Percentiles rank a stretch among this genome's conserved stretches.
These are phyloP conservation scores for Coriaria nepalensis DNA, from an alignment of 306 rosid genomes.

Conservation along the genomic window DNA sequence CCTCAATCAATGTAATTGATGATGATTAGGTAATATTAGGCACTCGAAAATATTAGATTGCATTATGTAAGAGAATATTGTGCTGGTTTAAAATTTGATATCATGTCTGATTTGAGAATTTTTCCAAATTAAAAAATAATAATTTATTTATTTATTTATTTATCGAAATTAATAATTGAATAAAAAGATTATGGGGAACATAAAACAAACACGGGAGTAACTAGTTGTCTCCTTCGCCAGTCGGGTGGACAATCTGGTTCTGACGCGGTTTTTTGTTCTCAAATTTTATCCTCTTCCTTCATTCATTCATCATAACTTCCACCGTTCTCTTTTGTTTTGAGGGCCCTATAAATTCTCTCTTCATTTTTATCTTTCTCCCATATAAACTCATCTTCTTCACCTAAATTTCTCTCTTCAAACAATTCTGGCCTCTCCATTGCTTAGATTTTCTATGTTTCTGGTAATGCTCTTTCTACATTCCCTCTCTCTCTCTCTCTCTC, in stretches of 20 bases:
- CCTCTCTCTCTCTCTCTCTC: conserved; percentile 3
- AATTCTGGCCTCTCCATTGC: neutral
- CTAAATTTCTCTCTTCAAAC: neutral
- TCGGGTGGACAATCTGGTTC: conserved; percentile 12
- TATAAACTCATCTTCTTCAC: neutral
- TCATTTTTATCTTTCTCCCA: neutral
- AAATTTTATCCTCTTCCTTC: conserved; percentile 22
- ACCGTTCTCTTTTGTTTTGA: neutral
- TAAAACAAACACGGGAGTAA: neutral
- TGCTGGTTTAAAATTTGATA: too few species aligned
- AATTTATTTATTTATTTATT: neutral
- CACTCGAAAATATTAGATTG: too few species aligned
- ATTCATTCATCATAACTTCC: conserved; percentile 4
- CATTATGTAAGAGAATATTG: too few species aligned
- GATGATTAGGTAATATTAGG: too few species aligned
- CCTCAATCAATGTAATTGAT: too few species aligned
- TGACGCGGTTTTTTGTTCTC: conserved; percentile 24
- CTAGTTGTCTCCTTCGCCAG: conserved; percentile 2
- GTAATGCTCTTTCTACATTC: conserved; percentile 10
- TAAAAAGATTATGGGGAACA: neutral
- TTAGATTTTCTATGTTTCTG: conserved; percentile 7
- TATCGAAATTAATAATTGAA: too few species aligned
- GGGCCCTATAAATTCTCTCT: conserved; percentile 26
- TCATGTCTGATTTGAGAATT: neutral
- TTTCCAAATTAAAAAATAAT: neutral